Percentiles rank a stretch among this genome's conserved stretches.
These are phyloP conservation scores for Amanita polypyramis DNA, from an alignment of 768 basidiomycete species.

Conservation along the genomic window DNA sequence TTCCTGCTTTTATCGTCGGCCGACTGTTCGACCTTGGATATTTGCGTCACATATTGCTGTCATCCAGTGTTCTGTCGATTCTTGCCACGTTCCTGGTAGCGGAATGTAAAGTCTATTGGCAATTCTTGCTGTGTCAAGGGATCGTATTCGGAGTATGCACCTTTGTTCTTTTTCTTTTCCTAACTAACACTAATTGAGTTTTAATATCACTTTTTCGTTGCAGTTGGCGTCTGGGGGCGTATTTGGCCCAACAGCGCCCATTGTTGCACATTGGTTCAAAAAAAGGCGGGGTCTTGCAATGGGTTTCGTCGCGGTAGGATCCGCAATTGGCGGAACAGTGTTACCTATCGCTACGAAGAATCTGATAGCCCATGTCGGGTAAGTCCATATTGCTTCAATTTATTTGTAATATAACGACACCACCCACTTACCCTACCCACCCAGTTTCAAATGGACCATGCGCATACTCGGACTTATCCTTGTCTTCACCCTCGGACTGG, in stretches of 20 bases:
- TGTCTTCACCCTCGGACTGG: slow-evolving; percentile 35
- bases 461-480: slow-evolving; percentile 59
- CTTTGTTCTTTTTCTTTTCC: not conserved
- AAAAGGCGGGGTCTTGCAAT: slow-evolving; percentile 47
- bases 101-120: slow-evolving; percentile 68
- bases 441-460: slow-evolving; percentile 76
- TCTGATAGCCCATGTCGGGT: slow-evolving; percentile 40
- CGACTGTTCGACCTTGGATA: slow-evolving; percentile 69
- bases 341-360: slow-evolving; percentile 53
- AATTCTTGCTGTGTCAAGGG: slow-evolving; percentile 69
- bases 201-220: not conserved
- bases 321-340: slow-evolving; percentile 58
- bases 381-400: not conserved
- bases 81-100: slow-evolving; percentile 53
- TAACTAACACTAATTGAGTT: too few relatives aligned
- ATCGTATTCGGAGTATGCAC: slow-evolving; percentile 48
- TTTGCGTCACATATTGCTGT: slow-evolving; percentile 38
- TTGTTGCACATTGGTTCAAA: slow-evolving; percentile 69
- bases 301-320: slow-evolving; percentile 54
- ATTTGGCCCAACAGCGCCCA: slow-evolving; percentile 49
- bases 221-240: slow-evolving; percentile 44
- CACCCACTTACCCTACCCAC: too few relatives aligned
- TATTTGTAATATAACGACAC: too few relatives aligned
- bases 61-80: slow-evolving; percentile 41
- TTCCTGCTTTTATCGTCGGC: slow-evolving; percentile 54